Evolutionary conservation across 306 rosid species (phyloP), one percentile per base, ranked within the genome.

Genomic region (Rubus idaeus): DNA sequence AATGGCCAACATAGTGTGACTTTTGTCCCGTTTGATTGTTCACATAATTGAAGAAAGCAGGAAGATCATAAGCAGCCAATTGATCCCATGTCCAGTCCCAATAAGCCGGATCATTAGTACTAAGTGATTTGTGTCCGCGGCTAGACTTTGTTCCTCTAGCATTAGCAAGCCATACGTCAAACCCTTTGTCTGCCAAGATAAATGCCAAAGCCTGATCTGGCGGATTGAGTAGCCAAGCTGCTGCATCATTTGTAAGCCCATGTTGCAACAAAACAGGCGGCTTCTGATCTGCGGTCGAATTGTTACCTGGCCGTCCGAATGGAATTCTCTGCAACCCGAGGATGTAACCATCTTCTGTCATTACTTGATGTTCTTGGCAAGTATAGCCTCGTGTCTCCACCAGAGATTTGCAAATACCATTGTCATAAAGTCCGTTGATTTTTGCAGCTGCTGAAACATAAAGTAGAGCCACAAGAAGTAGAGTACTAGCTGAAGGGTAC

Each of bases 51-150:
- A 88, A 20, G 65, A 84, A 80, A 41, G 88, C 83, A 46, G 94
- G 90, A 84, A 88, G 90, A 83, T 90, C 94, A 81, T 82, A 81
- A 4, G 86, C 83, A 20, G 79, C 91, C 52, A 88, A 66, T 76
- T 90, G 89, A 84, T 90, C 94, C 94, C 91, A 90, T 77, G 94
- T 84, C 91, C 90, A 90, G 56, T 90, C 68, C 94, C 91, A 90
- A 23, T 90, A 88, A 79, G 68, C 91, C 78, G 80, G 74, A 73
- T 83, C 81, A 80, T 82, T 81, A 9, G 80, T 58, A 30, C 79
- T 42, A 0, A 81, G 77, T 10, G 81, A 81, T 17, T 51, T 73
- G 62, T 90, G 91, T 65, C 55, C 65, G 1, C 84, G 79, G 68
- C 94, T 90, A 77, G 79, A 84, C 10, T 77, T 65, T 46, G 91